Evolutionary conservation across 768 basidiomycete genomes (phyloP), one percentile per base, ranked within the genome.

Genomic region (Psilocybe subaeruginosa): DNA sequence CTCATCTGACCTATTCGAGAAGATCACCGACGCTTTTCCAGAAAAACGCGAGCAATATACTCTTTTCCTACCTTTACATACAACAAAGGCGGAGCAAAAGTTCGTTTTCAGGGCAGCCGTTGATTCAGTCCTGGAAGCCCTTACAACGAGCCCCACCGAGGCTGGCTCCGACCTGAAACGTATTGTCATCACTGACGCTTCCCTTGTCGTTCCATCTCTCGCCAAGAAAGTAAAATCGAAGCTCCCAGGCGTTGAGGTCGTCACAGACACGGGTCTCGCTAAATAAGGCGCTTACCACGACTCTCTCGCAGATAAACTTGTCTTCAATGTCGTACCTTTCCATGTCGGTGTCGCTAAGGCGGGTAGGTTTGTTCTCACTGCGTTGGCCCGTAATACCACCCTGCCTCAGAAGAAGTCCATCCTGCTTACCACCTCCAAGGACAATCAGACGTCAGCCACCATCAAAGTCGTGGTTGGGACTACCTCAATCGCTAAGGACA

Each of bases 261-360:
- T 64, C 14, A 27, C 46, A 1, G 17, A 50, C 3, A 7, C 48
- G 12, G 55, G 56, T 8, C 54, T 31, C 19, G 29, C 59, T 29
- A 41, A 48, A 39, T 51, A 55, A 39, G 11, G 51, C 63, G 12
- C 47, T 64, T 4, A 11, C 1, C 55, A 47, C 7, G 30, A 54
- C 12, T 30, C 37, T 16, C 29, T 60, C 7, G 55, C 33, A 4
- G 55, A 53, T 1, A 45, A 54, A 41, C 14, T 46, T 8, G n/a
- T 58, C 29, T 60, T 60, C 59, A 64, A 64, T 35, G 54, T 59
- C 5, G 52, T 56, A 6, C 59, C 59, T 11, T 56, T 64, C 17
- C 50, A 37, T 9, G 55, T 64, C 35, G 59, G 63, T 14, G 49
- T 64, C 3, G 63, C 59, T 2, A 64, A 64, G 33, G 41, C 63